Base-by-base conservation (phyloP, 805 yeast genomes). In the Suhomyces emberorum region DNA sequence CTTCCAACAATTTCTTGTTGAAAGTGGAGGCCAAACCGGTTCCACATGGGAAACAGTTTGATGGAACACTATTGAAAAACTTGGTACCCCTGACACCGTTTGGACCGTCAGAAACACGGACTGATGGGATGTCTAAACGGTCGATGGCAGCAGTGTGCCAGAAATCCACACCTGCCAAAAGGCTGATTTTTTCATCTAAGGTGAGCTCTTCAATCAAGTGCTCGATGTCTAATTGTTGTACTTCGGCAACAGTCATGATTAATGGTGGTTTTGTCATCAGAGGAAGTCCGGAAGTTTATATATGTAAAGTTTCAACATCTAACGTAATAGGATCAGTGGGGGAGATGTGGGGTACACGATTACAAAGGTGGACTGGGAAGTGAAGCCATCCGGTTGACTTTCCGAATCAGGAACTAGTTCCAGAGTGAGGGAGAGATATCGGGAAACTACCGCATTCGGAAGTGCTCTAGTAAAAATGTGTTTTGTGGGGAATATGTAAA, bases 1-100 rank as follows among this genome's bases (percentile, higher is more conserved):
- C 51, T n/a, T 46, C 38, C 21, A 77, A 57, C 41, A 79, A 57
- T 3, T 69, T 71, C 49, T 69, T 66, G 55, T 79, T 69, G 57
- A 72, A 78, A 15, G 82, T 72, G 3, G 83, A 56, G 2, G 77
- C 83, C 51, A 79, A 51, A 3, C 69, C 82, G 7, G 83, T 76
- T 20, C 83, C 83, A 49, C 76, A 72, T 5, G 83, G 81, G 46
- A 79, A 66, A 43, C 81, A 76, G 41, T 77, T 79, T 28, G 81
- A 65, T 6, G 79, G 78, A 16, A 65, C 61, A 26, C 74, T 65
- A 42, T 70, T 61, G 49, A 76, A 73, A 48, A 76, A 76, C 28
- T 59, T 66, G 15, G 79, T 75, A 17, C 83, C 83, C 43, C 83
- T 63, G 31, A 77, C 65, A 43, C 84, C 84, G 48, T 79, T 79